These are phyloP conservation scores for Berkeleyomyces rouxiae DNA, from an alignment of 2,329 filamentous ascomycete genomes.

Conservation along the genomic window DNA sequence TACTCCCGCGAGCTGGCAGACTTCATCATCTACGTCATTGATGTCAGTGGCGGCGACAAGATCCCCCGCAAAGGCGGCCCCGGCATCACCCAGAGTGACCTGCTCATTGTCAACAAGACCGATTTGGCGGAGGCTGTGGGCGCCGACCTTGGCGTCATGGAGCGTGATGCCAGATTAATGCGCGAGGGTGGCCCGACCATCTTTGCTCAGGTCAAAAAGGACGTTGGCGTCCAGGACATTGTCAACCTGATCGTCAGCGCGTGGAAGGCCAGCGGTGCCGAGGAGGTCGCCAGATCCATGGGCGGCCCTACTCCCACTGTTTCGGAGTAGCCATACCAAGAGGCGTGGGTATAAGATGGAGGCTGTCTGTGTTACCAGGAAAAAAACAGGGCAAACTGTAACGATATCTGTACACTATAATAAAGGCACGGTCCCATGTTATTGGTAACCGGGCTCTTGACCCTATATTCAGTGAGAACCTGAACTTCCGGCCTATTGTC, in stretches of 20 bases:
- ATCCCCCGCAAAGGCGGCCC: constrained; percentile 90
- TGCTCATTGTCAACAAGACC: constrained; percentile 93
- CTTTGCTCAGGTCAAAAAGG: constrained; percentile 93
- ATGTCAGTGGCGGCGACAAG: constrained; percentile 93
- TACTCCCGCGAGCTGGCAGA: constrained; percentile 90
- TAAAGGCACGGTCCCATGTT: not conserved
- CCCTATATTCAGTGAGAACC: not conserved
- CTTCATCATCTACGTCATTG: constrained; percentile 97
- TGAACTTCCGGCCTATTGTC: not conserved
- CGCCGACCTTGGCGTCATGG: constrained; percentile 85
- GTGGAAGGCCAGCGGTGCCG: constrained; percentile 80
- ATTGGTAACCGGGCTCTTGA: not conserved
- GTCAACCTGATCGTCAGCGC: constrained; percentile 76
- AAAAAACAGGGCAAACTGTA: not conserved
- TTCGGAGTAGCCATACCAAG: constrained; percentile 1
- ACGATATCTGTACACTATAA: not conserved
- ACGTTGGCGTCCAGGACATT: constrained; percentile 70
- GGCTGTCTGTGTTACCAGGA: not conserved
- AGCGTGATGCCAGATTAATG: constrained; percentile 85
- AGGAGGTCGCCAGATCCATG: constrained; percentile 34
- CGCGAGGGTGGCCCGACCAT: constrained; percentile 88
- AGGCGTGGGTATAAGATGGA: not conserved
- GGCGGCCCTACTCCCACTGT: constrained; percentile 43
- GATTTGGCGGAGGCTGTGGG: constrained; percentile 82
- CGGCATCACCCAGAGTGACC: constrained; percentile 88